Evolutionary conservation across 2,329 filamentous ascomycete species (phyloP), one percentile per base, ranked within the genome.

Genomic region (Pseudogymnoascus sp.): DNA sequence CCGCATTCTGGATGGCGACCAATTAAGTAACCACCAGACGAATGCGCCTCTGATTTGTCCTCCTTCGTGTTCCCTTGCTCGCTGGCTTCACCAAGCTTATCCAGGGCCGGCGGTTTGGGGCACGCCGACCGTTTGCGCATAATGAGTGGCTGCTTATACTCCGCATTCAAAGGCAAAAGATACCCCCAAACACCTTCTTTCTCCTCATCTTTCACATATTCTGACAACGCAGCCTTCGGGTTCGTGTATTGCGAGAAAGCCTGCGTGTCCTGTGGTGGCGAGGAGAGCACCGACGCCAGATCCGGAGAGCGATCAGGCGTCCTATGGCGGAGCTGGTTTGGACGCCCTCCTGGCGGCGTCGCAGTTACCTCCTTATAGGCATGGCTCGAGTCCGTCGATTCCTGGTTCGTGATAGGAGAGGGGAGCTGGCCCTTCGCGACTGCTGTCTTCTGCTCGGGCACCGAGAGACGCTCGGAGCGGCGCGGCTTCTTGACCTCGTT

Each of bases 1-100:
- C 90, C 91, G 75, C 95, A 97, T 77, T 99, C 95, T 2, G 89
- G 88, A 77, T 99, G 95, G 67, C 95, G 85, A 38, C 95, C 95
- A 66, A 99, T 89, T 62, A 99, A 78, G 73, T 96, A 99, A 31
- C 95, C 95, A 42, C 90, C 88, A 0, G 91, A 87, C 13, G 88
- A 82, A 19, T 85, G 78, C 6, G 82, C 84, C 67, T 81, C 61
- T 77, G 74, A 74, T 90, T 87, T 63, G 83, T 84, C 37, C 82
- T 79, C 77, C 62, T 75, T 75, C 64, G 75, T 70, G 67, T 76
- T 74, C 64, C 76, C 73, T 59, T 74, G 75, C 23, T 75, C 69
- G 33, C 73, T 68, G 66, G 75, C 70, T 65, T 77, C 72, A 10
- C 76, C 69, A 63, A 78, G 71, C 4, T 71, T 71, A 11, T 76